phyloP scores from a whole-genome alignment of 2,329 filamentous ascomycete species.

The Aspergillus bombycis region DNA sequence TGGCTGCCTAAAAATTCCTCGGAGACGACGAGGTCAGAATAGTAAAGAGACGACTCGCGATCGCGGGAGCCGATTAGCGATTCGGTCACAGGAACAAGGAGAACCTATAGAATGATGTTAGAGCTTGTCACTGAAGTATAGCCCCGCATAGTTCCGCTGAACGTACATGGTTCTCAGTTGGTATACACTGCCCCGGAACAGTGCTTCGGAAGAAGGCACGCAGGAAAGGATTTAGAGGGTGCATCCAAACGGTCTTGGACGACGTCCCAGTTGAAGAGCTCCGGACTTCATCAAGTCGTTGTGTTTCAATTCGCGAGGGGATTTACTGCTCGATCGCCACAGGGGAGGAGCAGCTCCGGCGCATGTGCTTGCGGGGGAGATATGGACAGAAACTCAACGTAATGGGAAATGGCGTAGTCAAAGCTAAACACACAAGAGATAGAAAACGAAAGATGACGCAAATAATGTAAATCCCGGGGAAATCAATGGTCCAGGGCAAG shows the following conservation, averaged over 20 bases:
- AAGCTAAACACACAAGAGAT: background rate
- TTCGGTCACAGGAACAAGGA: constrained; percentile 92
- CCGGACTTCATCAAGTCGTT: constrained; percentile 44
- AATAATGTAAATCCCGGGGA: background rate
- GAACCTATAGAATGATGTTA: constrained; percentile 57
- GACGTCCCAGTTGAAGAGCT: constrained; percentile 37
- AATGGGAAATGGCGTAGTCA: background rate
- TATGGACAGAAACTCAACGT: constrained; percentile 4
- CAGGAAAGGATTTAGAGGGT: constrained; percentile 98
- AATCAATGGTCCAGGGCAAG: constrained; percentile 6
- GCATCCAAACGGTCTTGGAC: constrained; percentile 71
- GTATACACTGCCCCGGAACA: constrained; percentile 86
- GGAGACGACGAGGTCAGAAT: constrained; percentile 79
- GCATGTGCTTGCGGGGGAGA: constrained; percentile 27
- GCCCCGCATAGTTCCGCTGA: constrained; percentile 7
- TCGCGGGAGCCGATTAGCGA: constrained; percentile 86
- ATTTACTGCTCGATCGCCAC: constrained; percentile 31
- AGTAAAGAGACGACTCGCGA: constrained; percentile 75
- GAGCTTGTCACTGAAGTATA: constrained; percentile 8
- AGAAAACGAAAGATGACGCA: constrained; percentile 4
- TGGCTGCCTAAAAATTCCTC: constrained; percentile 97
- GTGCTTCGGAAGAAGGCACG: constrained; percentile 98
- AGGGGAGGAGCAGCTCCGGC: constrained; percentile 36
- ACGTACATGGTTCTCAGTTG: constrained; percentile 79
- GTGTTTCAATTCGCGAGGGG: constrained; percentile 25